Base-by-base conservation (phyloP, 108 stramenopile genomes). In the Cyclostephanos tholiformis region DNA sequence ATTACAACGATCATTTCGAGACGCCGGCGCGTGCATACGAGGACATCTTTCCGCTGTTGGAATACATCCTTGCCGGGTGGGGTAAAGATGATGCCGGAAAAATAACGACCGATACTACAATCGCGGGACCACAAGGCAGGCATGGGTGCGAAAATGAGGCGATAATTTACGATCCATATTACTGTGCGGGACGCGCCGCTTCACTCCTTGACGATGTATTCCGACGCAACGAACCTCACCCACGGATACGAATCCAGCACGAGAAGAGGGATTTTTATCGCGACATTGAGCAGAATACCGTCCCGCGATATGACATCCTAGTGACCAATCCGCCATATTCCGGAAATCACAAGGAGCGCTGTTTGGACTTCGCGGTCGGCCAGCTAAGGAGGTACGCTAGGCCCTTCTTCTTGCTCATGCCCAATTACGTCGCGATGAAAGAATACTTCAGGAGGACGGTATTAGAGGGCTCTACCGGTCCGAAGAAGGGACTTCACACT, bases 251-350 rank as follows among this genome's bases (percentile, higher is more conserved):
- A 88, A 49, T 94, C 82, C 84, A 63, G 9, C 90, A 96, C 65
- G 83, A 84, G 58, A 89, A 91, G 57, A 74, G 91, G 22, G 95
- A 96, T 65, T 96, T 96, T 72, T 96, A 96, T 53, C 44, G 71
- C 50, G 96, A 96, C 64, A 67, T 94, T 25, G 27, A 58, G n/a
- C 39, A 86, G 2, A 74, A 83, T 5, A 72, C 36, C 27, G 63
- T 95, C 9, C 93, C 93, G 38, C 65, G 68, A 35, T 73, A 91
- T 70, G 84, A 95, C 63, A 85, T 82, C 0, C 60, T 97, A n/a
- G 80, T 97, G 1, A 97, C 96, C 52, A 97, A 97, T 88, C 96
- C 96, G 49, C 96, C 96, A 5, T 97, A 93, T 74, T 88, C 87
- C 17, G 88, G 87, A 44, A 65, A 92, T 57, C 96, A 97, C 83